Base-by-base conservation (phyloP, 2,329 filamentous ascomycete species). In the Zymoseptoria brevis region DNA sequence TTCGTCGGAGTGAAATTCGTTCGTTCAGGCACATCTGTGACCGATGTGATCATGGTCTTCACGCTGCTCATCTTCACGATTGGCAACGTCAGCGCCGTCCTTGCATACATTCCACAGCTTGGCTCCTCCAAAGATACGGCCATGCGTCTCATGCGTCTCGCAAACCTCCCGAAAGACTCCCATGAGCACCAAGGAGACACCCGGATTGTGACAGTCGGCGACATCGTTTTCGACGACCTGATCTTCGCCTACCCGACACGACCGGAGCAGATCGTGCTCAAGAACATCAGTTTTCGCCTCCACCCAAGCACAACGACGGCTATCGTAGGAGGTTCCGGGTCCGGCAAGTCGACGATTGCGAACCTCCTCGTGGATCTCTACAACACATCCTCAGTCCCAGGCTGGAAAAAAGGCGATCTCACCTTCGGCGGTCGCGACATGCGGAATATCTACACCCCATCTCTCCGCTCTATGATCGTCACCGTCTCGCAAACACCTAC, bases 281-380 rank as follows among this genome's bases (percentile, higher is more conserved):
- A 79, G 8, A 76, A 83, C 21, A 72, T 96, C n/a, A 84, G 79
- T n/a, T 76, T 96, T 7, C 76, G 74, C 0, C 82, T 96, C 55
- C 70, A 78, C 1, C 73, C 81, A 0, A 85, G 86, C 21, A 84
- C 82, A 3, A 88, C 84, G 64, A 86, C 86, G 0, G 90, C 89
- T 2, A 84, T 97, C 19, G 90, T 95, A 1, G 92, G 93, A 0
- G 76, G 83, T 0, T 96, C 91, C 0, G 93, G 94, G 0, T 89
- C 87, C n/a, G 93, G 94, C 0, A 97, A 99, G 75, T 92, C 88
- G 13, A 96, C 93, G 0, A 80, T 96, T 41, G 81, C 87, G 0
- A 83, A 87, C 0, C 76, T 97, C 0, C 77, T 97, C 0, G 75
- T 95, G 3, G 84, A 87, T 0, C 78, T 96, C 0, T 90, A 94